Conservation (phyloP, 106 monocot species). For the Chionographis japonica region DNA sequence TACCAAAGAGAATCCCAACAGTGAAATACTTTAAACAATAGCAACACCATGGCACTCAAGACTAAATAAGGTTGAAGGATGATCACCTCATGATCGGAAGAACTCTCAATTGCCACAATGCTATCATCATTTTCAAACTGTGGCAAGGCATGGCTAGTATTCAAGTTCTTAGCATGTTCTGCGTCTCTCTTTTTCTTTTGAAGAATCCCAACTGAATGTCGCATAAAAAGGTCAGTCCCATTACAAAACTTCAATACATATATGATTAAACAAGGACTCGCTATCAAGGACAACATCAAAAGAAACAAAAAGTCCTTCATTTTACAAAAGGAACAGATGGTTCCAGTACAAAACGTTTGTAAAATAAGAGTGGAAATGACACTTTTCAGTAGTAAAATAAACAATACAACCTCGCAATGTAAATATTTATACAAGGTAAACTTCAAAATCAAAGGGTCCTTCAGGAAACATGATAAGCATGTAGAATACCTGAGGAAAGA, state of each 20-base stretch:
- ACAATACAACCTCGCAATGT: no score
- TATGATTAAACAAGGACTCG: background rate
- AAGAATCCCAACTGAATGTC: conserved; percentile 15
- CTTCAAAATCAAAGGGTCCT: no score
- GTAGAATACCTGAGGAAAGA: no score
- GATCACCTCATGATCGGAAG: conserved; percentile 33
- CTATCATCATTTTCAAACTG: conserved; percentile 14
- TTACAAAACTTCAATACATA: no score
- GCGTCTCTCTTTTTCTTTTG: conserved; percentile 23
- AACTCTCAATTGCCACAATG: background rate
- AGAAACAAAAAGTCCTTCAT: background rate
- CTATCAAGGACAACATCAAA: background rate
- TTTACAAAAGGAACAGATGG: background rate
- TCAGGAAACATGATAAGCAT: no score
- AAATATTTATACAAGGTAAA: no score
- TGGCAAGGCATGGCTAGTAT: conserved; percentile 1
- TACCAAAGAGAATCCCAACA: background rate
- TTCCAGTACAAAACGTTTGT: no score
- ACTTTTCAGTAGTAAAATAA: no score
- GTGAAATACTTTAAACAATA: background rate
- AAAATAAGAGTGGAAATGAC: no score
- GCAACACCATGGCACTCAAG: background rate
- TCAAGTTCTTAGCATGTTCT: conserved; percentile 20
- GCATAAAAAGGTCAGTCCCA: background rate
- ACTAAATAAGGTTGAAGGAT: background rate